Base-by-base conservation (phyloP, 2,329 filamentous ascomycete genomes). In the Fusarium pseudonygamai region DNA sequence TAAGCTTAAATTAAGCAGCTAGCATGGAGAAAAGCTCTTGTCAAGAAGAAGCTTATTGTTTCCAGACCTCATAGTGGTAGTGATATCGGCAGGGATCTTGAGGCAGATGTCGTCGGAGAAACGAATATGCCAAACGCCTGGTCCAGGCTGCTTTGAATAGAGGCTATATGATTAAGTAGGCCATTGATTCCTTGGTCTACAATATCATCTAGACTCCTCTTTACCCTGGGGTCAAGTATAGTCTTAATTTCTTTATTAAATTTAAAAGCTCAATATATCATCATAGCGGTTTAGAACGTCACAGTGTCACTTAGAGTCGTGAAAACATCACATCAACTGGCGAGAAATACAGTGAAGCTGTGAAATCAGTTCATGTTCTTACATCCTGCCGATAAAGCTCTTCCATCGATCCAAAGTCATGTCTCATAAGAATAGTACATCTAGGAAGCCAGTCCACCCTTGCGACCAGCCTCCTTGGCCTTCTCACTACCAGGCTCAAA, bases 401-500 rank as follows among this genome's bases (percentile, higher is more conserved):
- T 42, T 55, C 20, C 8, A 7, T 26, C 14, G n/a, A 18, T 28
- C 16, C 6, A 42, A 22, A 22, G 20, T 49, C 39, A 34, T 58
- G 4, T 37, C 49, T 57, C 30, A 15, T 50, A 9, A 40, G 34
- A 36, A 9, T 30, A 28, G 1, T n/a, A 50, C 32, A 46, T 18
- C 15, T 65, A 71, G 8, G 67, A 78, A 9, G 47, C 52, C 7
- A 75, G 52, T n/a, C 87, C 87, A 7, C 88, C 87, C 80, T 89
- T 89, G 37, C 82, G 81, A 6, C 88, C 88, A 24, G 87, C 87
- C 78, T 89, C 87, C 53, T 81, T 84, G 5, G 87, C 87, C 67
- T 82, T 84, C 77, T 87, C 84, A 53, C 84, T 86, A 12, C 88
- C 86, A 2, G 84, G 83, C 74, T 89, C 85, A 60, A 90, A 90